These are phyloP conservation scores for Ceratocystis cacaofunesta DNA, from an alignment of 2,329 filamentous ascomycete genomes.

Conservation along the genomic window DNA sequence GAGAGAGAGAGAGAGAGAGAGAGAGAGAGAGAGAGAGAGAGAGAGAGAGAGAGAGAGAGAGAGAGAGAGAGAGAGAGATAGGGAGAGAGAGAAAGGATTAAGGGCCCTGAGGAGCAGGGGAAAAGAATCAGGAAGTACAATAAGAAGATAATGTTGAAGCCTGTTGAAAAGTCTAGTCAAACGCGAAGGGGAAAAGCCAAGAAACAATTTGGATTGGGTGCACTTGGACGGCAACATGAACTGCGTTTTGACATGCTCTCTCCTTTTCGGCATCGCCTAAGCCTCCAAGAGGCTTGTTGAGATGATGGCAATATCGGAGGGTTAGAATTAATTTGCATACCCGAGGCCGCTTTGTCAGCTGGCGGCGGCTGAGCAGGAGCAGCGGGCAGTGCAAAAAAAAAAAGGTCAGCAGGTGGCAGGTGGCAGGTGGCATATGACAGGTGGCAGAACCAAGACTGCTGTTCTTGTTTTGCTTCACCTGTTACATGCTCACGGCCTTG, in stretches of 20 bases:
- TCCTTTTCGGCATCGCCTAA: background rate
- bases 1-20: background rate
- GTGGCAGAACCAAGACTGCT: background rate
- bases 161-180: background rate
- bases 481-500: too few species aligned
- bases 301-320: conserved; percentile 1
- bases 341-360: background rate
- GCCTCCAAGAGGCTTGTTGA: background rate
- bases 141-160: background rate
- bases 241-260: background rate
- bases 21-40: background rate
- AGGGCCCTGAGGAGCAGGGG: background rate
- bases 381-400: background rate
- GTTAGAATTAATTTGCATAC: background rate
- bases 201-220: background rate
- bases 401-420: background rate
- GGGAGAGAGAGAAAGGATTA: background rate
- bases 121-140: background rate
- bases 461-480: background rate
- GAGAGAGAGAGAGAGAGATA: background rate
- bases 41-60: too few species aligned
- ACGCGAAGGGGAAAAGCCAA: background rate
- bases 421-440: background rate
- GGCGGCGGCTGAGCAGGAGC: background rate
- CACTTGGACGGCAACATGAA: background rate